Base-by-base conservation (phyloP, 768 basidiomycete genomes). In the Suillus fuscotomentosus region DNA sequence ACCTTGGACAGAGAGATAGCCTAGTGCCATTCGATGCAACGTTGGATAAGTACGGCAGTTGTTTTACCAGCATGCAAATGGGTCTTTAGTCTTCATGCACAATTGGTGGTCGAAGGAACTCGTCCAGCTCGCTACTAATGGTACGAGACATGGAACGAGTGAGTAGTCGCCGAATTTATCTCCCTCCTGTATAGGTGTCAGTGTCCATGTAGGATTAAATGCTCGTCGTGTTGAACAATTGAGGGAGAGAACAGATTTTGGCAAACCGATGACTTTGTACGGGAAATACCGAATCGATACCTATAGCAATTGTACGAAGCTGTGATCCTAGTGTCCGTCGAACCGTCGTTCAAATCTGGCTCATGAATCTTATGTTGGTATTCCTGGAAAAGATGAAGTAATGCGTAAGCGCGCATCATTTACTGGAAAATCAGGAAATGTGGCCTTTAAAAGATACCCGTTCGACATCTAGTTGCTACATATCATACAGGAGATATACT, bases 331-430 rank as follows among this genome's bases (percentile, higher is more conserved):
- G n/a, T 47, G 5, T 47, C n/a, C 11, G n/a, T 22, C n/a, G 11
- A 47, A 47, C 11, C 45, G 7, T 43, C 20, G 20, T 43, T 20
- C 20, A 45, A 1, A 31, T 47, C 47, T 22, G 5, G n/a, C 2
- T 47, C n/a, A 47, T 47, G 22, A 11, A 13, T 27, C 2, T 2
- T n/a, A n/a, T n/a, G n/a, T n/a, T n/a, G n/a, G 13, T 22, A 99
- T 99, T 69, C 97, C 97, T 17, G 97, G 97, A 34, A 99, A 97
- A 79, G 69, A 83, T 60, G 84, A 83, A 66, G 97, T 97, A 77
- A 78, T 62, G 57, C 43, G 53, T 59, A 55, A 45, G 42, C 51
- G 59, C 45, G 63, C 65, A 67, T 65, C 57, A 64, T 60, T 62
- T 42, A 60, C 60, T 68, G 65, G 62, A 55, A 55, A 66, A 67